Evolutionary conservation across 1,139 yeast species (phyloP).

Genomic region (Diutina scorzettiae): DNA sequence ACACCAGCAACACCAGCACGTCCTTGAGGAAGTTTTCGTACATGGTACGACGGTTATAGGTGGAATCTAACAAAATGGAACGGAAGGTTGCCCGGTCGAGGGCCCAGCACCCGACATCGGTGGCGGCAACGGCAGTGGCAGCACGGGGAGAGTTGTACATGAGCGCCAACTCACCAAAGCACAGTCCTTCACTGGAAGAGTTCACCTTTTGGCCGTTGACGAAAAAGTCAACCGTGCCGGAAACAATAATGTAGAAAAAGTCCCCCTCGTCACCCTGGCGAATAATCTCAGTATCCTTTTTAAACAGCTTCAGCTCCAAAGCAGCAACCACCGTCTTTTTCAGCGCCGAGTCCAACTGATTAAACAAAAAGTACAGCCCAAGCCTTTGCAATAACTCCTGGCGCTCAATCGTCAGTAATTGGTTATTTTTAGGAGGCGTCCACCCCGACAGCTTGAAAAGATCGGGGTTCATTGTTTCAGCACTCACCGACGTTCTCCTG

Average conservation of each 20-base stretch:
- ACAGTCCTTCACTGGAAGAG: slow-evolving; percentile 71
- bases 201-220: slow-evolving; percentile 67
- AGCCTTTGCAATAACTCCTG: slow-evolving; percentile 59
- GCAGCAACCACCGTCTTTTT: slow-evolving; percentile 73
- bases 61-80: slow-evolving; percentile 79
- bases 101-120: slow-evolving; percentile 70
- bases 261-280: slow-evolving; percentile 97
- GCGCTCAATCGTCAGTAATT: slow-evolving; percentile 49
- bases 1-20: slow-evolving; percentile 63
- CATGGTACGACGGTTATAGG: slow-evolving; percentile 80
- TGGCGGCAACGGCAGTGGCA: slow-evolving; percentile 76
- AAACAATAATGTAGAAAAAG: slow-evolving; percentile 79
- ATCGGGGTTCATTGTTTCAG: slow-evolving; percentile 59
- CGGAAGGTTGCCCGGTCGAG: slow-evolving; percentile 89
- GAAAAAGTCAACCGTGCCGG: slow-evolving; percentile 71
- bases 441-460: slow-evolving; percentile 48
- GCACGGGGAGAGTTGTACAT: slow-evolving; percentile 98
- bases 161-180: slow-evolving; percentile 92
- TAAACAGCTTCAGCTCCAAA: slow-evolving; percentile 55
- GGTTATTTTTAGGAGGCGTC: slow-evolving; percentile 60
- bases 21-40: slow-evolving; percentile 83
- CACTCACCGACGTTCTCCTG: slow-evolving; percentile 80
- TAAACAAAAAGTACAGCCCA: slow-evolving; percentile 71
- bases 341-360: slow-evolving; percentile 63
- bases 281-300: slow-evolving; percentile 57